Evolutionary conservation across 495 filamentous ascomycete genomes (phyloP).

Genomic region (Aspergillus sclerotioniger): DNA sequence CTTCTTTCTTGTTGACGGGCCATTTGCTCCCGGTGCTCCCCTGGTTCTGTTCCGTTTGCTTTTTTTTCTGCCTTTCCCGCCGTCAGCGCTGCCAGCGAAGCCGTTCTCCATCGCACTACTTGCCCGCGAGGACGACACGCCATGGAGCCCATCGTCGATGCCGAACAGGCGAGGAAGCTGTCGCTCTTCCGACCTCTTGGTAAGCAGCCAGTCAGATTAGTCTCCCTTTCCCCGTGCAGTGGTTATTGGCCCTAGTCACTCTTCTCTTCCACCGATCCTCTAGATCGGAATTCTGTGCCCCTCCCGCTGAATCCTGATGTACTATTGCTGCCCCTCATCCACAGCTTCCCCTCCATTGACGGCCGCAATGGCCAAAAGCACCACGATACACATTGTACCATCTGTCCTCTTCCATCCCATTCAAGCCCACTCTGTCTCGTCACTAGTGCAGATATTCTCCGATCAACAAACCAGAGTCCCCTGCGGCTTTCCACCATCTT

Average conservation of each 20-base stretch:
- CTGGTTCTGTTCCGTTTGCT: background rate
- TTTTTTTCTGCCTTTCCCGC: slow-evolving; percentile 12
- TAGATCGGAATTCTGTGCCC: background rate
- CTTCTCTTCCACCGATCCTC: slow-evolving; percentile 7
- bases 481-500: background rate
- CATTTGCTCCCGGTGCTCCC: background rate
- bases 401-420: background rate
- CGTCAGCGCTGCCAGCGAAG: slow-evolving; percentile 16
- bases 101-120: slow-evolving; percentile 11
- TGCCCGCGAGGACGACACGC: slow-evolving; percentile 6
- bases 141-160: slow-evolving; percentile 42
- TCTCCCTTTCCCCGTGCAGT: slow-evolving; percentile 38
- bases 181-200: slow-evolving; percentile 50
- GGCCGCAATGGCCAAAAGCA: background rate
- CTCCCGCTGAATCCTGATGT: slow-evolving; percentile 14
- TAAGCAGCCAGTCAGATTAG: slow-evolving; percentile 43
- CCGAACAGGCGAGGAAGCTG: slow-evolving; percentile 45
- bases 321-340: slow-evolving; percentile 1
- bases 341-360: background rate
- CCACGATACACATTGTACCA: background rate
- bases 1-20: background rate
- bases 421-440: background rate
- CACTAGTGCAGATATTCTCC: background rate
- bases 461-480: background rate
- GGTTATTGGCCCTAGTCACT: slow-evolving; percentile 32